phyloP scores from a whole-genome alignment of 306 rosid genomes.

The Cucurbita pepo region DNA sequence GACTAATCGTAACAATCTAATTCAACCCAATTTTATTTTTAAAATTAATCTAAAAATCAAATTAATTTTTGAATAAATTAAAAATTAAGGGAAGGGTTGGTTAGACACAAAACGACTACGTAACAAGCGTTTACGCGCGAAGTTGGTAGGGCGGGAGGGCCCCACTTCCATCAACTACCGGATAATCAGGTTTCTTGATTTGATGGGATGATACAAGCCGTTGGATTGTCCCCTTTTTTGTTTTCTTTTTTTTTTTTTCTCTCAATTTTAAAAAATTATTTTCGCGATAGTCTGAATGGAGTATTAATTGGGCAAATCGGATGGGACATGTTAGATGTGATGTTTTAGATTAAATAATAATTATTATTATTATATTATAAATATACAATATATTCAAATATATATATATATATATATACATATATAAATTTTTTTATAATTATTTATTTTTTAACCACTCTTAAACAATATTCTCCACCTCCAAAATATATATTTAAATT shows the following conservation, averaged over 20 bases:
- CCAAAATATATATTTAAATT: too few species aligned
- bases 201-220: background rate
- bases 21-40: too few species aligned
- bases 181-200: background rate
- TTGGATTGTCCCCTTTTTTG: background rate
- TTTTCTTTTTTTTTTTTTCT: too few species aligned
- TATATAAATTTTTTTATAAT: too few species aligned
- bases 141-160: background rate
- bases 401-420: too few species aligned
- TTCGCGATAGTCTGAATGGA: background rate
- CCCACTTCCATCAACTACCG: background rate
- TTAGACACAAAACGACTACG: conserved; percentile 5
- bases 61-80: background rate
- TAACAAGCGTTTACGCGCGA: background rate
- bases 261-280: background rate
- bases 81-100: conserved; percentile 1
- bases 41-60: background rate
- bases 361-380: too few species aligned
- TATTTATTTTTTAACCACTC: too few species aligned
- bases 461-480: too few species aligned
- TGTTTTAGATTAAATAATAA: background rate
- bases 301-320: background rate
- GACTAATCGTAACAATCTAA: too few species aligned
- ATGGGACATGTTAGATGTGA: background rate
- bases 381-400: too few species aligned